phyloP scores from a whole-genome alignment of 768 basidiomycete genomes.

The Tremella fuciformis region DNA sequence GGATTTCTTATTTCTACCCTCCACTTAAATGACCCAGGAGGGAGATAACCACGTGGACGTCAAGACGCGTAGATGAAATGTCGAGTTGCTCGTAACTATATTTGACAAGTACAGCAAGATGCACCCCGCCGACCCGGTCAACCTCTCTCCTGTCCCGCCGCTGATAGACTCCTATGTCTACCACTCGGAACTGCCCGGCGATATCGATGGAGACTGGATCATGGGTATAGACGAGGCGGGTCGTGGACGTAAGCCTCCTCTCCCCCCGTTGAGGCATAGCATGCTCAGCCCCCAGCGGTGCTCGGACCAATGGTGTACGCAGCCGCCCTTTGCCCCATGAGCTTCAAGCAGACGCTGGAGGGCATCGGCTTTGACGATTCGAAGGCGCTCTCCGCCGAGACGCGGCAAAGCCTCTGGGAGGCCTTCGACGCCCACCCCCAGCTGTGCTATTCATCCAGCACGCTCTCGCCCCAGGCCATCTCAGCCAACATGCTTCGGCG shows the following conservation, averaged over 20 bases:
- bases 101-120: not conserved
- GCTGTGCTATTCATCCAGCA: conserved; percentile 48
- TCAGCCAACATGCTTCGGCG: conserved; percentile 83
- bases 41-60: too few species aligned
- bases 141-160: conserved; percentile 30
- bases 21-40: too few species aligned
- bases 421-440: conserved; percentile 31
- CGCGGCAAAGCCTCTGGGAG: conserved; percentile 56
- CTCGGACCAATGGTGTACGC: conserved; percentile 89
- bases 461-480: conserved; percentile 80
- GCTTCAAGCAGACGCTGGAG: conserved; percentile 71
- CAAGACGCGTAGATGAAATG: not conserved
- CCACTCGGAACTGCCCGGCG: conserved; percentile 38
- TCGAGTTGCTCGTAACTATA: not conserved
- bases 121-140: conserved; percentile 36
- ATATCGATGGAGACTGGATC: conserved; percentile 64
- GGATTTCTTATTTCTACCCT: too few species aligned
- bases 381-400: conserved; percentile 75
- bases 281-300: conserved; percentile 56
- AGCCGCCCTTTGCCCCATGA: conserved; percentile 82
- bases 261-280: not conserved
- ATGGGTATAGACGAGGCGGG: conserved; percentile 99
- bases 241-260: conserved; percentile 62
- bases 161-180: conserved; percentile 41
- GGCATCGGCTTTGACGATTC: conserved; percentile 92